phyloP scores from a whole-genome alignment of 345 rosid genomes.

The Linum trigynum region DNA sequence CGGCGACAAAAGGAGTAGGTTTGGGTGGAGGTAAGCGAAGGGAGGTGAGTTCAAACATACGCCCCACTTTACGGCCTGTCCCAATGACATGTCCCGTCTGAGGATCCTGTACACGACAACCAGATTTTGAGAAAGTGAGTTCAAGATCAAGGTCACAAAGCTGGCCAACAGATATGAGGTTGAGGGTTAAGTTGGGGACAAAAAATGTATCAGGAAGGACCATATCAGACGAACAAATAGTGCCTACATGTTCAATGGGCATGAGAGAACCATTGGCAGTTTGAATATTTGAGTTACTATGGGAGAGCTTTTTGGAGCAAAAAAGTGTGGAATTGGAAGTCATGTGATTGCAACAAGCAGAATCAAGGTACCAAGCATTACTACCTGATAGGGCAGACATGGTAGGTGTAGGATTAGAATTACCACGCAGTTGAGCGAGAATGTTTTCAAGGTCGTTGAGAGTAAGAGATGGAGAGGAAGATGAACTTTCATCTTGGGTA shows the following conservation, averaged over 20 bases:
- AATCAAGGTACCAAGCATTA: neutral
- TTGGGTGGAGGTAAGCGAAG: neutral
- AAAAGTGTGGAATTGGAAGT: neutral
- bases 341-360: conserved; percentile 4
- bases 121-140: neutral
- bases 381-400: too few species aligned
- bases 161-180: neutral
- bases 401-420: too few species aligned
- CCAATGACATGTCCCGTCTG: conserved; percentile 2
- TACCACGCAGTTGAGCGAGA: too few species aligned
- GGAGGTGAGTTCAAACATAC: neutral
- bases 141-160: neutral
- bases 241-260: too few species aligned
- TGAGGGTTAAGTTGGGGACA: neutral
- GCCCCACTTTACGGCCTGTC: neutral
- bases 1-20: too few species aligned
- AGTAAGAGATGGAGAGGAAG: too few species aligned
- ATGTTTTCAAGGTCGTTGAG: too few species aligned
- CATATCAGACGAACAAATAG: neutral
- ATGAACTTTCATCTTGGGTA: too few species aligned
- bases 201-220: neutral
- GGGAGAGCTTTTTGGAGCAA: neutral
- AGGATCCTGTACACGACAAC: conserved; percentile 1
- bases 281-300: neutral
- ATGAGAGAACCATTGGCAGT: neutral